Evolutionary conservation across 768 basidiomycete species (phyloP), one percentile per base, ranked within the genome.

Genomic region (Agrocybe praecox): DNA sequence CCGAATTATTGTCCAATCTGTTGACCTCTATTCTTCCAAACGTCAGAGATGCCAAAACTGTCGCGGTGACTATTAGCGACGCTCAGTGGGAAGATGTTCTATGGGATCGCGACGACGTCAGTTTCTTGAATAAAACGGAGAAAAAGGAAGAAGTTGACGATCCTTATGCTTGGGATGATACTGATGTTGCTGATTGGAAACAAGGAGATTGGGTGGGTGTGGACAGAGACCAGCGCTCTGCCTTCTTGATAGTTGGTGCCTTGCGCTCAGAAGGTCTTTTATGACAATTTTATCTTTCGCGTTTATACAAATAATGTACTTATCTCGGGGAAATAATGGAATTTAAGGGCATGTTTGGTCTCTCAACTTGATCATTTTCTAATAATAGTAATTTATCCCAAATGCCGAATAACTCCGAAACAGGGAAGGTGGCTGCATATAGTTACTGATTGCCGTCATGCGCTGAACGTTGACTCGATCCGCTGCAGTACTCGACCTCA

Each of bases 41-140:
- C 59, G 77, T 89, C 34, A 79, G 76, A 32, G 90, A 88, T 55
- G 88, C 89, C 12, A 88, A 82, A 66, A 88, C 87, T 9, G 87
- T 87, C 19, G 90, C 89, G 2, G 88, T 93, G 22, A 89, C 88
- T 0, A 86, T 90, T 57, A 88, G 85, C 50, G 88, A 90, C 53
- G 77, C 82, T 1, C 87, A 90, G 60, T 92, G 89, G 91, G 87
- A 89, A 51, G 92, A 92, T 61, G 85, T 91, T 1, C 73, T 92
- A 23, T 91, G 86, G 84, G 85, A 88, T 60, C 77, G 85, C 15
- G 89, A 90, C 67, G 86, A 87, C 55, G 85, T 85, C 49, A 80
- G 81, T 52, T 70, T 64, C 44, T 71, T 63, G 36, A 60, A 55
- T 32, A 67, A 64, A 56, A 50, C 57, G 58, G 60, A 58, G 44